A percentile compares a stretch with the other conserved stretches of the same genome.
phyloP scores from a whole-genome alignment of 352 stramenopile genomes.

The Paralagenidium karlingii region DNA sequence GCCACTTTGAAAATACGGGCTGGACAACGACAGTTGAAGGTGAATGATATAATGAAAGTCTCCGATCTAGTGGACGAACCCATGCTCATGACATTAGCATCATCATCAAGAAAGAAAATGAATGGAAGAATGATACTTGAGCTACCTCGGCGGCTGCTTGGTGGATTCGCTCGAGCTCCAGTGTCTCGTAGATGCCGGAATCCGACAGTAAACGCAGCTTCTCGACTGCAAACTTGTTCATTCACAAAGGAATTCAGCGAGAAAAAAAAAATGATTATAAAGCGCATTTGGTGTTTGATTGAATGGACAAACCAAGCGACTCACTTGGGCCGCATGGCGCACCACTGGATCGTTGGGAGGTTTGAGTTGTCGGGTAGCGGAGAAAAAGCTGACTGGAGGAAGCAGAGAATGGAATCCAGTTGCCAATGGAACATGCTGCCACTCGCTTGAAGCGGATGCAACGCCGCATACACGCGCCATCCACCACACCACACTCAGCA shows the following conservation, averaged over 20 bases:
- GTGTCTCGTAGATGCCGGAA: conserved; percentile 55
- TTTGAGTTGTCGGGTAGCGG: conserved; percentile 9
- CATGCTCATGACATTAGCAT: not conserved
- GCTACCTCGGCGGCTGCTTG: conserved; percentile 35
- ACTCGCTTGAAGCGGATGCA: too few species aligned
- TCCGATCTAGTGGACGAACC: conserved; percentile 17
- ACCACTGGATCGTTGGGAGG: conserved; percentile 23
- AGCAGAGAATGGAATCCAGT: too few species aligned
- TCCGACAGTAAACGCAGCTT: conserved; percentile 48
- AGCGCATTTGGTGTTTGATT: not conserved
- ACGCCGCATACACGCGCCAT: too few species aligned
- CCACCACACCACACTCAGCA: too few species aligned
- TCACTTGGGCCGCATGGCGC: conserved; percentile 23
- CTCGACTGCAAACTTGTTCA: conserved; percentile 37
- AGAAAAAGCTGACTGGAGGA: too few species aligned
- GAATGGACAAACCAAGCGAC: not conserved
- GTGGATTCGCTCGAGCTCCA: conserved; percentile 32
- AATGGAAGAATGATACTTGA: not conserved
- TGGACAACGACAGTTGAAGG: conserved; percentile 41
- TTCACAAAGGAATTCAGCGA: not conserved
- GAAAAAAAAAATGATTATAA: not conserved
- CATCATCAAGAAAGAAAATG: not conserved
- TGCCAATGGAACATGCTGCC: too few species aligned
- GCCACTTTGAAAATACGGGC: conserved; percentile 57
- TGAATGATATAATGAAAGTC: conserved; percentile 78